Base-by-base conservation (phyloP, 2,329 filamentous ascomycete genomes). In the Alternaria sp. region DNA sequence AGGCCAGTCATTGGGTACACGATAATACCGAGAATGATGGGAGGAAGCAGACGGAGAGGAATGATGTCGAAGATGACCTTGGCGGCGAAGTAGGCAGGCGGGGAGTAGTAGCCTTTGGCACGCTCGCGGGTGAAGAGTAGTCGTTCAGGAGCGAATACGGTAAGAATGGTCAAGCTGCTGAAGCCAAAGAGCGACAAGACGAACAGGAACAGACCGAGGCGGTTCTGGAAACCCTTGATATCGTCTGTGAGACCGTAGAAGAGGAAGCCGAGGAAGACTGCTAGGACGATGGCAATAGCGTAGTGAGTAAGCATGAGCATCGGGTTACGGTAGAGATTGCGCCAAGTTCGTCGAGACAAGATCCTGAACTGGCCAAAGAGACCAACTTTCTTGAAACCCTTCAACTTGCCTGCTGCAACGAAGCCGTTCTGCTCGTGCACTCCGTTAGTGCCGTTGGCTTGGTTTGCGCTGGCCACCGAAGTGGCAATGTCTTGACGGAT, bases 61-160 rank as follows among this genome's bases (percentile, higher is more conserved):
- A 99, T 86, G 67, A 99, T 94, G 75, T 99, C 95, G 76, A 99
- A 98, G n/a, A 97, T 81, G n/a, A 98, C 91, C 81, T 99, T 99
- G 71, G 94, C 90, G 0, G 91, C 85, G 76, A 98, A 99, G 80
- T 99, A 99, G 0, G 94, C 96, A 51, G 96, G 85, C 0, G 95
- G 95, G 0, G 91, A 87, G 78, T 99, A 99, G 80, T 99, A 99
- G 1, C 95, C 94, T 76, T 99, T 99, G 38, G 95, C 95, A 65
- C 95, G 87, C 79, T 99, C 95, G 49, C 95, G 88, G 11, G 96
- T 89, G 76, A 99, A 99, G 38, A 99, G 82, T 7, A 97, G 86
- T 44, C 95, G 87, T 79, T 99, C 95, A 0, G 92, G 87, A 0
- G 93, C 93, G 78, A 99, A 99, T 11, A 97, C 94, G 30, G 91